Evolutionary conservation across 108 stramenopile species (phyloP).

Genomic region (Nitzschia putrida): DNA sequence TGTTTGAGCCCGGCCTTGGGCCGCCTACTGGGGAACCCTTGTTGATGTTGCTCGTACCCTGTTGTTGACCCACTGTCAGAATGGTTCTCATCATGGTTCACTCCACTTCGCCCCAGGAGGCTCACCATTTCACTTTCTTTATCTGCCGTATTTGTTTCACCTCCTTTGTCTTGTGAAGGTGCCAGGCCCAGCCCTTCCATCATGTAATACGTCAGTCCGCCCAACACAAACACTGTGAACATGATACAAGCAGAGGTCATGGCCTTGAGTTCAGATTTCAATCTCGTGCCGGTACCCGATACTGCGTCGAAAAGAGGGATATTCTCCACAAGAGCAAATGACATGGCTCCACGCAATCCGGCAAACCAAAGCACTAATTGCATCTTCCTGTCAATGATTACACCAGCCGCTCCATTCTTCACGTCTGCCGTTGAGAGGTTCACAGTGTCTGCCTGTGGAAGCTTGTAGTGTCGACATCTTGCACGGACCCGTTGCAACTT

Average conservation of each 20-base stretch:
- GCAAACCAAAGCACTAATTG: constrained; percentile 86
- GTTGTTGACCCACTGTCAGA: too few relatives aligned
- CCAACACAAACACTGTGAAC: constrained; percentile 83
- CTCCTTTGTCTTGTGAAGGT: constrained; percentile 29
- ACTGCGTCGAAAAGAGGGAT: constrained; percentile 82
- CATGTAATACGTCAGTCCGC: constrained; percentile 79
- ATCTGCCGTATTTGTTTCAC: not conserved
- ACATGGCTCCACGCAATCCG: constrained; percentile 88
- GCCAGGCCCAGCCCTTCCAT: constrained; percentile 71
- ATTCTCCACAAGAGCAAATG: constrained; percentile 88
- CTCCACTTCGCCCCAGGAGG: not conserved
- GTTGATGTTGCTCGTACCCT: too few relatives aligned
- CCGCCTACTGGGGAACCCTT: too few relatives aligned
- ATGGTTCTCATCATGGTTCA: too few relatives aligned
- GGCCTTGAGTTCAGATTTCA: constrained; percentile 87
- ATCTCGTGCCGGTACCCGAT: constrained; percentile 71
- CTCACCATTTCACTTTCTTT: constrained; percentile 35
- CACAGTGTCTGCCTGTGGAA: constrained; percentile 13
- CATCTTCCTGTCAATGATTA: constrained; percentile 76
- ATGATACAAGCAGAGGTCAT: constrained; percentile 89
- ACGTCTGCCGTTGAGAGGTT: not conserved
- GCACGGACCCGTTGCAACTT: constrained; percentile 46
- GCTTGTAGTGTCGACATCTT: constrained; percentile 25
- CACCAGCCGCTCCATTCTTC: constrained; percentile 43
- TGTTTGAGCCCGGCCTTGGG: too few relatives aligned